Conservation (phyloP, 257 asterid genomes). For the Ophiorrhiza pumila region DNA sequence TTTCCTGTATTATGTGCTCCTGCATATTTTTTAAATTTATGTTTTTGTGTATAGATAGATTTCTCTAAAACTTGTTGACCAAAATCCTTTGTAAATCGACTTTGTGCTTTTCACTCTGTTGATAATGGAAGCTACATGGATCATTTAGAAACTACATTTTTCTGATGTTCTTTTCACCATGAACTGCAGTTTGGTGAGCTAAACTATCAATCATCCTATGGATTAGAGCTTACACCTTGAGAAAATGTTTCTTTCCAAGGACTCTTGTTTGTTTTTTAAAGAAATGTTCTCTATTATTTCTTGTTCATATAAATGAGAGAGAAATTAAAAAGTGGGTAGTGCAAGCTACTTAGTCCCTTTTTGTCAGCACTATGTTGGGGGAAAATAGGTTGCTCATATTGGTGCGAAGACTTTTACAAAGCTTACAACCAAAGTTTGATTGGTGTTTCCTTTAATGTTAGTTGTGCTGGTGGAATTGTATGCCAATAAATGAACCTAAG, state of each 20-base stretch:
- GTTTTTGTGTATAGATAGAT: too few relatives aligned
- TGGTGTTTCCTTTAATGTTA: neutral
- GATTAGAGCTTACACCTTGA: too few relatives aligned
- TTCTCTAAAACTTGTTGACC: too few relatives aligned
- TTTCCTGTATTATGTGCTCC: too few relatives aligned
- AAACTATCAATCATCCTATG: too few relatives aligned
- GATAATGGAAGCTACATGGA: too few relatives aligned
- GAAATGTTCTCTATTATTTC: neutral
- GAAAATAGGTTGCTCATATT: neutral
- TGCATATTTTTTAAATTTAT: too few relatives aligned
- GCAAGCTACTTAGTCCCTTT: neutral
- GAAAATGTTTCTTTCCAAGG: neutral
- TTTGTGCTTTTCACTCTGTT: too few relatives aligned
- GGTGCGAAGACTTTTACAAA: neutral
- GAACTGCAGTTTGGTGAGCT: too few relatives aligned
- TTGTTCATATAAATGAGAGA: neutral
- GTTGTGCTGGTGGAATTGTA: neutral
- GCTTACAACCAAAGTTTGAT: neutral
- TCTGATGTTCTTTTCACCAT: too few relatives aligned
- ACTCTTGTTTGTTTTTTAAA: neutral
- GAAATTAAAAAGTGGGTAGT: neutral
- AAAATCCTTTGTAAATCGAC: too few relatives aligned
- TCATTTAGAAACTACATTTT: too few relatives aligned
- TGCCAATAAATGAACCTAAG: neutral
- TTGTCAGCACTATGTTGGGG: neutral